Conservation (phyloP, 176 grass and related monocot species). For the Elaeis guineensis region DNA sequence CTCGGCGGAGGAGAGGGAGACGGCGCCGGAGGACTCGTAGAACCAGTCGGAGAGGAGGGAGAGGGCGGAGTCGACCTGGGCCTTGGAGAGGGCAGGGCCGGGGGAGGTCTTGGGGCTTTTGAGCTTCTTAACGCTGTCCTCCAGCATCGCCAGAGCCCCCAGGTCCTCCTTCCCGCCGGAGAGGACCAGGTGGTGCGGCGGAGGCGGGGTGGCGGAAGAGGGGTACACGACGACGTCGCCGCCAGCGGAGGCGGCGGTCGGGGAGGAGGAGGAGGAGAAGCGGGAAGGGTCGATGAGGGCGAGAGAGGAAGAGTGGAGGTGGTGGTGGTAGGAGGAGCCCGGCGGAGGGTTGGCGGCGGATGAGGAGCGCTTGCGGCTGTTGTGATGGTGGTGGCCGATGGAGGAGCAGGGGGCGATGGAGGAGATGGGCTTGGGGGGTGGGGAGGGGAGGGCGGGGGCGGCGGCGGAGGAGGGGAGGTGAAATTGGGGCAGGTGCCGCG, state of each 20-base stretch:
- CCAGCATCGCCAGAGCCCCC: conserved; percentile 41
- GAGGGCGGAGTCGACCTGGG: conserved; percentile 49
- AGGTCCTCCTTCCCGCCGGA: conserved; percentile 57
- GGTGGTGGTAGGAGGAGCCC: not conserved
- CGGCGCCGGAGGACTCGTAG: conserved; percentile 49
- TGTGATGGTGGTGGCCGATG: conserved; percentile 6
- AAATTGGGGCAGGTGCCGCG: conserved; percentile 73
- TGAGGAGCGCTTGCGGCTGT: conserved; percentile 3
- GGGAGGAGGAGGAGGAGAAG: conserved; percentile 25
- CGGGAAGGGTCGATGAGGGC: conserved; percentile 24
- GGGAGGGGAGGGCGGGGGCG: not conserved
- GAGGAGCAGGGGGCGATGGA: conserved; percentile 25
- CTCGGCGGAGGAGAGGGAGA: conserved; percentile 41
- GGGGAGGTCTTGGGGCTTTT: conserved; percentile 46
- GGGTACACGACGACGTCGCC: conserved; percentile 15
- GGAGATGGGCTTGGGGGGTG: conserved; percentile 29
- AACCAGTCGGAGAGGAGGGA: conserved; percentile 69
- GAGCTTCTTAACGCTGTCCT: conserved; percentile 69
- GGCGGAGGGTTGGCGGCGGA: not conserved
- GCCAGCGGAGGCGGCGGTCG: conserved; percentile 27
- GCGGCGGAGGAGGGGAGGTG: conserved; percentile 43
- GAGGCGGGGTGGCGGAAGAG: conserved; percentile 4
- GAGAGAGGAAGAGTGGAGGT: not conserved
- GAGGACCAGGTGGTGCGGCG: conserved; percentile 21
- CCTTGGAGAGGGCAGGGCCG: conserved; percentile 23